phyloP scores from a whole-genome alignment of 2,329 filamentous ascomycete genomes.

The Sporothrix globosa region DNA sequence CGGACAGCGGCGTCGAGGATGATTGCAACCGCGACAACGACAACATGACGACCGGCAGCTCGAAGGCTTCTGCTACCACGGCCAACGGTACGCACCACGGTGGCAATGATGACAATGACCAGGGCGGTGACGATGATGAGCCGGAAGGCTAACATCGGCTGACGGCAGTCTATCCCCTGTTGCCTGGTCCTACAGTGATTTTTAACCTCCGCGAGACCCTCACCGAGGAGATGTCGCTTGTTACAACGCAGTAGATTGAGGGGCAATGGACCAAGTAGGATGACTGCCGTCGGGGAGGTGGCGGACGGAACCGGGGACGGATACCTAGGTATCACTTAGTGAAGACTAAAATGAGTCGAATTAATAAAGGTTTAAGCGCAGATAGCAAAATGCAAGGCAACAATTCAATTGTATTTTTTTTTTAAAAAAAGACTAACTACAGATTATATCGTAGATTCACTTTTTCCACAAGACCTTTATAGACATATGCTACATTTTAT shows the following conservation, averaged over 20 bases:
- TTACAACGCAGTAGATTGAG: slow-evolving; percentile 53
- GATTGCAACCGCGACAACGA: slow-evolving; percentile 33
- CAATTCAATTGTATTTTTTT: background rate
- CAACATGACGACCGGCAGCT: background rate
- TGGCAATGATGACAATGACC: slow-evolving; percentile 36
- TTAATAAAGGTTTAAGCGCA: background rate
- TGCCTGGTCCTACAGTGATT: slow-evolving; percentile 61
- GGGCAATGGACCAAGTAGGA: slow-evolving; percentile 65
- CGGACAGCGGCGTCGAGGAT: slow-evolving; percentile 42
- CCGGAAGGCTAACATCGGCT: slow-evolving; percentile 63
- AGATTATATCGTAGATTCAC: background rate
- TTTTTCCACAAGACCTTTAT: background rate
- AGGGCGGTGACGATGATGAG: slow-evolving; percentile 65
- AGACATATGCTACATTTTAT: background rate
- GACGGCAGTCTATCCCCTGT: slow-evolving; percentile 70
- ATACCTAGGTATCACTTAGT: background rate
- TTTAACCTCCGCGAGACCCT: background rate
- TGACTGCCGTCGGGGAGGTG: slow-evolving; percentile 58
- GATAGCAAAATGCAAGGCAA: background rate
- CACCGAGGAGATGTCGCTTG: background rate
- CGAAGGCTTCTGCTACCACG: background rate
- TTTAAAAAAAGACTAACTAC: background rate
- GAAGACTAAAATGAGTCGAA: background rate
- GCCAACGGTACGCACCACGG: background rate
- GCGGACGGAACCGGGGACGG: background rate